Conservation (phyloP, 169 alveolate genomes). For the Plasmodium knowlesi region DNA sequence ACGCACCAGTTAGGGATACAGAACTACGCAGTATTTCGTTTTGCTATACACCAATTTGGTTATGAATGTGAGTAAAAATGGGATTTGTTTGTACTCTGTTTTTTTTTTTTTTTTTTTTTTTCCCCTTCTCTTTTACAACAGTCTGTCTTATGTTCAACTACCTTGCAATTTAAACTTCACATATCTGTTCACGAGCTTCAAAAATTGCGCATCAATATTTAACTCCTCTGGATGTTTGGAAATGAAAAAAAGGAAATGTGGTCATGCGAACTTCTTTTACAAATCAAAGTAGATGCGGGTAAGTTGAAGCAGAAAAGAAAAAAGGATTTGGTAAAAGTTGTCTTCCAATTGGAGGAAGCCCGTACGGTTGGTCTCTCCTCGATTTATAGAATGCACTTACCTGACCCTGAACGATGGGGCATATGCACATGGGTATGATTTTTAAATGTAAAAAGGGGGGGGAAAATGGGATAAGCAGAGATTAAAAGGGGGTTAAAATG, state of each 20-base stretch:
- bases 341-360: not conserved
- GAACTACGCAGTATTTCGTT: not conserved
- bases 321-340: not conserved
- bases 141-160: not conserved
- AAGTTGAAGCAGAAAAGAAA: not conserved
- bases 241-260: constrained; percentile 5
- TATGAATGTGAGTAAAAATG: not conserved
- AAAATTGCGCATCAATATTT: constrained; percentile 38
- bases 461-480: not conserved
- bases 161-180: constrained; percentile 58
- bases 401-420: constrained; percentile 13
- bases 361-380: not conserved
- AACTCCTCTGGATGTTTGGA: constrained; percentile 25
- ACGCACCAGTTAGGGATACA: not conserved
- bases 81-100: not conserved
- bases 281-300: not conserved
- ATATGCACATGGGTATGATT: not conserved
- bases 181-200: constrained; percentile 51
- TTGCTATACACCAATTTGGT: not conserved
- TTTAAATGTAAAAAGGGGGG: not conserved
- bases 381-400: not conserved
- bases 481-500: not conserved
- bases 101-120: not conserved
- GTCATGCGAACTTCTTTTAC: not conserved
- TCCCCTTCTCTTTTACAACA: not conserved